Conservation (phyloP, 1,139 yeast genomes). For the Hyphopichia fennica region DNA sequence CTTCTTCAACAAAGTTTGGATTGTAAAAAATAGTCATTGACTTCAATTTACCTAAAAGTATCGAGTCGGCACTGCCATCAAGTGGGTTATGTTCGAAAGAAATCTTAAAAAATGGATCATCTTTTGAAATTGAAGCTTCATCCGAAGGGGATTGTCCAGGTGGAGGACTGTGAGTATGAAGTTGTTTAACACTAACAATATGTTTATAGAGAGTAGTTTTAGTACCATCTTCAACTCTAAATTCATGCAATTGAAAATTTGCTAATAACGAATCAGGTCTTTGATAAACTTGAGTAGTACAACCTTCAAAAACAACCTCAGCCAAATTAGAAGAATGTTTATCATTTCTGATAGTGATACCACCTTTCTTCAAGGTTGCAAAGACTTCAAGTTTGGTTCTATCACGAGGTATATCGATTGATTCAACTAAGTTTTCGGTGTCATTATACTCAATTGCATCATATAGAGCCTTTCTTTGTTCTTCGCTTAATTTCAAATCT, state of each 20-base stretch:
- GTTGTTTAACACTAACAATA: constrained; percentile 80
- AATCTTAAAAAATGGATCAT: constrained; percentile 75
- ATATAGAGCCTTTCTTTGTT: constrained; percentile 78
- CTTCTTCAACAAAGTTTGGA: constrained; percentile 73
- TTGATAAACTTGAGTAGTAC: constrained; percentile 70
- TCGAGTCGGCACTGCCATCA: constrained; percentile 80
- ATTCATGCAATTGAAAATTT: constrained; percentile 73
- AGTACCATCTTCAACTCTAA: constrained; percentile 87
- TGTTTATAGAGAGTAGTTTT: constrained; percentile 73
- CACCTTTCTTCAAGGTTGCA: constrained; percentile 74
- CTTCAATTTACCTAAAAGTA: constrained; percentile 67
- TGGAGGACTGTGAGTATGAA: constrained; percentile 27
- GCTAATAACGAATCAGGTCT: constrained; percentile 77
- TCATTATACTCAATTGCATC: constrained; percentile 95
- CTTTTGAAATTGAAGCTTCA: constrained; percentile 10
- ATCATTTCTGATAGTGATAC: constrained; percentile 57
- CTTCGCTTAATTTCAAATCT: constrained; percentile 53
- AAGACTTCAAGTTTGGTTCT: constrained; percentile 65
- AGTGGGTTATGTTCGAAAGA: constrained; percentile 85
- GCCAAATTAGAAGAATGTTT: constrained; percentile 54
- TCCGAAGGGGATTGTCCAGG: background rate
- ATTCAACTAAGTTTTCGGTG: constrained; percentile 47
- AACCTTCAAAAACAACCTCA: constrained; percentile 79
- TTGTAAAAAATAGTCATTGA: constrained; percentile 92
- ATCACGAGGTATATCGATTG: constrained; percentile 72